Percentiles rank a stretch among this genome's conserved stretches.
Evolutionary conservation across 208 protist genomes (phyloP).

Genomic region (Acanthamoeba triangularis): DNA sequence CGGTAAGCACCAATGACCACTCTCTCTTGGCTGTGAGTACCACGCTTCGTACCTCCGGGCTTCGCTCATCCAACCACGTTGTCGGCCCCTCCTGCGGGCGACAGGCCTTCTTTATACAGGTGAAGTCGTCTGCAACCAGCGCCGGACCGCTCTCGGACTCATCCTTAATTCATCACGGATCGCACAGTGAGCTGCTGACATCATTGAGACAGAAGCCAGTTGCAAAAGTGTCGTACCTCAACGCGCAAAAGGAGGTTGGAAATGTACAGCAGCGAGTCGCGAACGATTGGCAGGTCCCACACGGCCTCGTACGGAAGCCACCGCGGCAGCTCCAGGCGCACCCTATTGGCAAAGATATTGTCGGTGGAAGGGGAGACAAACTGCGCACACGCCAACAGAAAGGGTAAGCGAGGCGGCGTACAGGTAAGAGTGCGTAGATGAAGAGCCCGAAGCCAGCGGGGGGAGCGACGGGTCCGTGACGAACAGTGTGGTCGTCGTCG

Average conservation of each 20-base stretch:
- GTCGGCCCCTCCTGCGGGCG: not conserved
- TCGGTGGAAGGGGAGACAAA: too few species aligned
- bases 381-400: not conserved
- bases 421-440: not conserved
- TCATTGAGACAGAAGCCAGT: too few species aligned
- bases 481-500: not conserved
- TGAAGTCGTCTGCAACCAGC: slow-evolving; percentile 4
- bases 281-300: not conserved
- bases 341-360: too few species aligned
- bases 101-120: slow-evolving; percentile 41
- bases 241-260: slow-evolving; percentile 40
- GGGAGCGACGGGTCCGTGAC: not conserved
- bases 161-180: not conserved
- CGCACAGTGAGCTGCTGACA: too few species aligned
- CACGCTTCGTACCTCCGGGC: not conserved
- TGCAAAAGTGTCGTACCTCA: not conserved
- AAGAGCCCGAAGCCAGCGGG: not conserved
- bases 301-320: not conserved
- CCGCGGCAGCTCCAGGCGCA: not conserved
- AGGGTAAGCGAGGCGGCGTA: not conserved
- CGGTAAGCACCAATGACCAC: too few species aligned
- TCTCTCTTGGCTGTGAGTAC: too few species aligned
- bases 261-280: slow-evolving; percentile 25
- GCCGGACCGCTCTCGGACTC: not conserved
- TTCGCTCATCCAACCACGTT: not conserved